Conservation (phyloP, 805 yeast species). For the Barnettozyma pratensis region DNA sequence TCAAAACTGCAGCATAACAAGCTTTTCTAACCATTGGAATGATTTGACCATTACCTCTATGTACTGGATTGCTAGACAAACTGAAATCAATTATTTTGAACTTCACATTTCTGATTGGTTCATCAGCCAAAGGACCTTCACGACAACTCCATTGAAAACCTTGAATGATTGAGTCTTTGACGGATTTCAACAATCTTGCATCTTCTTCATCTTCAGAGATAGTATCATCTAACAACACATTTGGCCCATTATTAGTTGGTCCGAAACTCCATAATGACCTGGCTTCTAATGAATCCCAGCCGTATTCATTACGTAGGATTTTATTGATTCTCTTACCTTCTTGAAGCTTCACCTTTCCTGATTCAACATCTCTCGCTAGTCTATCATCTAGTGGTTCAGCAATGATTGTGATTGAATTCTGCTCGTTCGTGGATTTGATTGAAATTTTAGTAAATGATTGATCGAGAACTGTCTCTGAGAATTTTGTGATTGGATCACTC, state of each 20-base stretch:
- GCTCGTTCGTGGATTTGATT: conserved; percentile 49
- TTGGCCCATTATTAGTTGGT: conserved; percentile 49
- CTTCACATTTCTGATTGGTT: conserved; percentile 62
- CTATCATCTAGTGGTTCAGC: conserved; percentile 68
- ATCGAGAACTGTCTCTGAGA: conserved; percentile 70
- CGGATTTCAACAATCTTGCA: conserved; percentile 37
- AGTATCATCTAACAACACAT: conserved; percentile 64
- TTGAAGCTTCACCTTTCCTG: conserved; percentile 33
- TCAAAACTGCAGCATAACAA: conserved; percentile 71
- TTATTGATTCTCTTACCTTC: conserved; percentile 44
- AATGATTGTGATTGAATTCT: conserved; percentile 57
- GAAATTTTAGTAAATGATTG: conserved; percentile 66
- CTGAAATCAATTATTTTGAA: conserved; percentile 65
- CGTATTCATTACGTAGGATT: conserved; percentile 48
- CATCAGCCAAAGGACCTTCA: conserved; percentile 94
- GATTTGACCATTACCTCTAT: conserved; percentile 60
- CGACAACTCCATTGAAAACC: conserved; percentile 82
- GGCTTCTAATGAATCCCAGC: conserved; percentile 82
- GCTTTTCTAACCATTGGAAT: conserved; percentile 83
- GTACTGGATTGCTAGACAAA: conserved; percentile 42
- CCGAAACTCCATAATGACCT: conserved; percentile 79
- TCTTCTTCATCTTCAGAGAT: conserved; percentile 61
- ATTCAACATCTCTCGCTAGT: conserved; percentile 52
- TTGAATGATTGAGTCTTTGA: conserved; percentile 53
- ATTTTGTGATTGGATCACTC: conserved; percentile 77